Evolutionary conservation across 192 early-diverging fungal species (phyloP).

Genomic region (Coemansia sp.): DNA sequence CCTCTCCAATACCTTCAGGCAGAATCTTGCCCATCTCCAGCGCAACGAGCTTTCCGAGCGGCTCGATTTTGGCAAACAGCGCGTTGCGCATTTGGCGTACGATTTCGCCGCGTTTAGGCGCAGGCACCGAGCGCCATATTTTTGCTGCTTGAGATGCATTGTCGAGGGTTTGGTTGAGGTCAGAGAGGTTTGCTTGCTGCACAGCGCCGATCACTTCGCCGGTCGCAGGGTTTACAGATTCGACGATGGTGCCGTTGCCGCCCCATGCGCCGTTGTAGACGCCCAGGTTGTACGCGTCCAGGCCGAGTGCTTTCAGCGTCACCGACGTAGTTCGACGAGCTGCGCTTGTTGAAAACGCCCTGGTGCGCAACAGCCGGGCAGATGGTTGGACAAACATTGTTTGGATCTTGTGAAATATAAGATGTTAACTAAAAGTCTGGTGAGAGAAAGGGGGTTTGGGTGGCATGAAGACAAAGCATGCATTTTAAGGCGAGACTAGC

Average conservation of each 20-base stretch:
- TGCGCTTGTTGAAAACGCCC: conserved; percentile 26
- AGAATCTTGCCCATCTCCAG: conserved; percentile 96
- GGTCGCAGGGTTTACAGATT: conserved; percentile 74
- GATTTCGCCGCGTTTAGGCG: conserved; percentile 86
- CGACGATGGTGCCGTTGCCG: conserved; percentile 62
- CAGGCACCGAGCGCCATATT: conserved; percentile 70
- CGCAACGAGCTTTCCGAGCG: conserved; percentile 82
- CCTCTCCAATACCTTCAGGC: conserved; percentile 89
- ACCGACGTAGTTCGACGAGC: conserved; percentile 25
- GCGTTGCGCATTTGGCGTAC: conserved; percentile 87
- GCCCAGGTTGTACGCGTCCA: conserved; percentile 69
- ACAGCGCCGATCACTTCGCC: conserved; percentile 82
- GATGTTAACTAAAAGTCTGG: too few species aligned
- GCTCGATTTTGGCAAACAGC: conserved; percentile 69
- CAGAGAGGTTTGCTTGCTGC: conserved; percentile 60
- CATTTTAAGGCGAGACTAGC: too few species aligned
- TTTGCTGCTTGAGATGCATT: conserved; percentile 64
- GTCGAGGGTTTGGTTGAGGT: conserved; percentile 65
- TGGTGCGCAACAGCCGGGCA: neutral
- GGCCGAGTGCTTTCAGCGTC: conserved; percentile 58
- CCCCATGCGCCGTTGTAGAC: conserved; percentile 77
- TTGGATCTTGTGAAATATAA: neutral
- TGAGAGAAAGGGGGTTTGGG: too few species aligned
- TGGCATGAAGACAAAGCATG: too few species aligned
- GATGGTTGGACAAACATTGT: neutral